Evolutionary conservation across 2,329 filamentous ascomycete genomes (phyloP).

Genomic region (Verruconis gallopava): DNA sequence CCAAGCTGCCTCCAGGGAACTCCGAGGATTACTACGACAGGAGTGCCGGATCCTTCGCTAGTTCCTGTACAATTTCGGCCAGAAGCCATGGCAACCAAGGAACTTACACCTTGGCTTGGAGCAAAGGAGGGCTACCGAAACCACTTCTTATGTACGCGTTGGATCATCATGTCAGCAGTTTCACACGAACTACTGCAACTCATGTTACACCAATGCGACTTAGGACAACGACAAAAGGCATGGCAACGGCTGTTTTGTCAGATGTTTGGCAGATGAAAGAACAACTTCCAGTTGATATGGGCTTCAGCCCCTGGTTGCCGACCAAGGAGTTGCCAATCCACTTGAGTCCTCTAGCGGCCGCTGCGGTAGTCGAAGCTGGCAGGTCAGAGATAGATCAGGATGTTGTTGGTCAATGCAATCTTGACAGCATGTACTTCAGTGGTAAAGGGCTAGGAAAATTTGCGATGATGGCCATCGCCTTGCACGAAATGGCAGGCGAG

Average conservation of each 20-base stretch:
- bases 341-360: constrained; percentile 32
- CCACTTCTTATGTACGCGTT: constrained; percentile 74
- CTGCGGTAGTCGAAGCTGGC: constrained; percentile 48
- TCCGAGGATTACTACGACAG: constrained; percentile 61
- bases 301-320: constrained; percentile 66
- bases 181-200: constrained; percentile 44
- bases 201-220: constrained; percentile 45
- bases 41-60: constrained; percentile 63
- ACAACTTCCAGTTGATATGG: constrained; percentile 59
- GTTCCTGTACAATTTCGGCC: constrained; percentile 51
- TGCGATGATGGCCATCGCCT: constrained; percentile 31
- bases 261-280: constrained; percentile 72
- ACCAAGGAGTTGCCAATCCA: constrained; percentile 23
- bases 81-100: constrained; percentile 46
- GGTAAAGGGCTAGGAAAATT: constrained; percentile 44
- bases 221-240: constrained; percentile 74
- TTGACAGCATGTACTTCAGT: constrained; percentile 85
- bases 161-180: constrained; percentile 71
- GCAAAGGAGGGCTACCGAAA: constrained; percentile 52
- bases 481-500: constrained; percentile 46
- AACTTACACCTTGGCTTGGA: constrained; percentile 60
- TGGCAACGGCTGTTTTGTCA: constrained; percentile 57
- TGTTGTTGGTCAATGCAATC: constrained; percentile 57
- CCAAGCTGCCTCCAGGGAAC: constrained; percentile 53
- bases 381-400: constrained; percentile 63